These are phyloP conservation scores for Solanum dulcamara DNA, from an alignment of 257 asterid genomes.

Conservation along the genomic window DNA sequence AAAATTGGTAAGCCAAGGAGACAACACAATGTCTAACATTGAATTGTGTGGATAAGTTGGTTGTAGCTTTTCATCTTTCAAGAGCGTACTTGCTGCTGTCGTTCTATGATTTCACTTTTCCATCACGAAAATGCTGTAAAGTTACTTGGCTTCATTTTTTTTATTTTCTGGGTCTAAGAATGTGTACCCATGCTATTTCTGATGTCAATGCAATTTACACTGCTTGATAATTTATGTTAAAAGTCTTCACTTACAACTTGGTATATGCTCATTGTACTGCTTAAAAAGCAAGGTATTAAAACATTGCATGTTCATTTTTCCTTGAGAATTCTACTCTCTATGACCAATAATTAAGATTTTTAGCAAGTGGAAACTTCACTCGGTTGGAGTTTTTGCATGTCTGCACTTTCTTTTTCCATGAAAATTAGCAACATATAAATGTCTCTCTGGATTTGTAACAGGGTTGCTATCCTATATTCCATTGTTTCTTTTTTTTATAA, in stretches of 20 bases:
- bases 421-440: background rate
- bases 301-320: background rate
- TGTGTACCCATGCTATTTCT: background rate
- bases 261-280: background rate
- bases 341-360: background rate
- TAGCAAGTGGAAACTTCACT: background rate
- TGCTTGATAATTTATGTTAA: background rate
- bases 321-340: background rate
- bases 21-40: background rate
- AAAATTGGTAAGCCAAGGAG: background rate
- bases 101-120: background rate
- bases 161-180: background rate
- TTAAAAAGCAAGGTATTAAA: background rate
- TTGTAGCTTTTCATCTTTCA: background rate
- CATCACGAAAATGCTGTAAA: background rate
- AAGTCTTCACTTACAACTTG: background rate
- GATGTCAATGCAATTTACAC: background rate
- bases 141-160: background rate
- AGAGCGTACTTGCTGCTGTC: background rate
- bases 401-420: background rate
- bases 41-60: background rate
- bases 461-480: background rate
- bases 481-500: background rate
- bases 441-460: background rate
- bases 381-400: background rate